Evolutionary conservation across 2,329 filamentous ascomycete genomes (phyloP).

Genomic region (Fusarium heterosporum): DNA sequence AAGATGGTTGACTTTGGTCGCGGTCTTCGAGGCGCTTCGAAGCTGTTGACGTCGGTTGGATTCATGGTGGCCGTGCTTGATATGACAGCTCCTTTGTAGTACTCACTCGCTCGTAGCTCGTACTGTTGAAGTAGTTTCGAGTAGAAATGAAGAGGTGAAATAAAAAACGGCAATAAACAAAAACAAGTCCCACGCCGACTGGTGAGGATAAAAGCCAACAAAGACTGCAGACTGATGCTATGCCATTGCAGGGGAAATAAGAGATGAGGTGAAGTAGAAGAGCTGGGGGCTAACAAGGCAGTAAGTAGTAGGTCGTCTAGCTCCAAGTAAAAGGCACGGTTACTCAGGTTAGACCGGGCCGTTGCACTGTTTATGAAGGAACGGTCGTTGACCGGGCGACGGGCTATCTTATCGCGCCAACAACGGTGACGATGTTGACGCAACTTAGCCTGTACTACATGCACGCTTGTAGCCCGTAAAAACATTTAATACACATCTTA

Average conservation of each 20-base stretch:
- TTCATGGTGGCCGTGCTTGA: conserved; percentile 25
- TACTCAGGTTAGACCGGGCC: conserved; percentile 28
- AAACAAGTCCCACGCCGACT: conserved; percentile 21
- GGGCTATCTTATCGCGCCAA: conserved; percentile 40
- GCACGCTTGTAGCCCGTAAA: conserved; percentile 1
- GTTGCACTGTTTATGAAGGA: conserved; percentile 48
- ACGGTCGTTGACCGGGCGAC: conserved; percentile 44
- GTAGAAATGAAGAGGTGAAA: conserved; percentile 24
- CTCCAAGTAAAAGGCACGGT: conserved; percentile 29
- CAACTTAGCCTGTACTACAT: conserved; percentile 18
- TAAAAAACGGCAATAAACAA: conserved; percentile 29
- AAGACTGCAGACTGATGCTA: conserved; percentile 38
- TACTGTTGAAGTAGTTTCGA: conserved; percentile 7
- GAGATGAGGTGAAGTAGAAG: conserved; percentile 29
- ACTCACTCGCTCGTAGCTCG: conserved; percentile 8
- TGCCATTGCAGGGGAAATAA: conserved; percentile 42
- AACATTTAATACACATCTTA: neutral
- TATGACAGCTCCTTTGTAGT: conserved; percentile 21
- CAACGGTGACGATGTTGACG: conserved; percentile 26
- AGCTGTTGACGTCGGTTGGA: conserved; percentile 22
- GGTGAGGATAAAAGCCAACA: conserved; percentile 32
- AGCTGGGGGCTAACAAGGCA: conserved; percentile 39
- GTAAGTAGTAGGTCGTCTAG: conserved; percentile 24
- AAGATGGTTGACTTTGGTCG: conserved; percentile 63
- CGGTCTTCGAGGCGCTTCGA: conserved; percentile 51